Evolutionary conservation across 2,329 filamentous ascomycete genomes (phyloP).

Genomic region (Calonectria henricotiae): DNA sequence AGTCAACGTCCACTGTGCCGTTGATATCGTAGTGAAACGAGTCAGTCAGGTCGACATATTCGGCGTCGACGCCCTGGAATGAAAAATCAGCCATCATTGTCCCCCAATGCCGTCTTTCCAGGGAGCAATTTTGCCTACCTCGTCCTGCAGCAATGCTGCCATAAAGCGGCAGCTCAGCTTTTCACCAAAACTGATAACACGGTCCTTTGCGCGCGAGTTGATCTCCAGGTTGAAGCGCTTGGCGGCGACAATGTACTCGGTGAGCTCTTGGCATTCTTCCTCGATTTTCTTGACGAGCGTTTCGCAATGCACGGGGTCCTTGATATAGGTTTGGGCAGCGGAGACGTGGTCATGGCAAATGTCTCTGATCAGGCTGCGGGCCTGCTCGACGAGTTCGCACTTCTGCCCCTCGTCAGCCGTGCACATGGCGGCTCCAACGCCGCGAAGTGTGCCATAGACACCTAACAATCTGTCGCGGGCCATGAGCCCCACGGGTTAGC

Average conservation of each 20-base stretch:
- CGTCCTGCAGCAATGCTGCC: slow-evolving; percentile 86
- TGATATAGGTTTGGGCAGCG: slow-evolving; percentile 78
- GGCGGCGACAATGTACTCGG: slow-evolving; percentile 79
- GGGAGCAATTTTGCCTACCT: slow-evolving; percentile 59
- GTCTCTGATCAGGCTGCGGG: slow-evolving; percentile 82
- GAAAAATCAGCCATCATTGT: background rate
- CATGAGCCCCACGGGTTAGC: slow-evolving; percentile 26
- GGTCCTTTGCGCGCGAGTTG: slow-evolving; percentile 84
- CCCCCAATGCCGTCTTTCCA: background rate
- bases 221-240: slow-evolving; percentile 82
- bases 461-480: slow-evolving; percentile 67
- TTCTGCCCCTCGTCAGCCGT: slow-evolving; percentile 67
- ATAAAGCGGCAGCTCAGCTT: slow-evolving; percentile 96
- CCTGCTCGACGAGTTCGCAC: slow-evolving; percentile 72
- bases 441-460: slow-evolving; percentile 72
- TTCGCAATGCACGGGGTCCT: slow-evolving; percentile 70
- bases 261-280: slow-evolving; percentile 84
- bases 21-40: slow-evolving; percentile 79
- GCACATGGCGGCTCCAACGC: slow-evolving; percentile 69
- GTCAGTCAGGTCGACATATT: slow-evolving; percentile 92
- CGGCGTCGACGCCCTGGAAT: slow-evolving; percentile 80
- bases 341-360: slow-evolving; percentile 87
- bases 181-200: slow-evolving; percentile 95
- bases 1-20: slow-evolving; percentile 75
- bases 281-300: slow-evolving; percentile 79